Evolutionary conservation across 176 grass and related monocot genomes (phyloP), one percentile per base, ranked within the genome.

Genomic region (Aechmea fasciata): DNA sequence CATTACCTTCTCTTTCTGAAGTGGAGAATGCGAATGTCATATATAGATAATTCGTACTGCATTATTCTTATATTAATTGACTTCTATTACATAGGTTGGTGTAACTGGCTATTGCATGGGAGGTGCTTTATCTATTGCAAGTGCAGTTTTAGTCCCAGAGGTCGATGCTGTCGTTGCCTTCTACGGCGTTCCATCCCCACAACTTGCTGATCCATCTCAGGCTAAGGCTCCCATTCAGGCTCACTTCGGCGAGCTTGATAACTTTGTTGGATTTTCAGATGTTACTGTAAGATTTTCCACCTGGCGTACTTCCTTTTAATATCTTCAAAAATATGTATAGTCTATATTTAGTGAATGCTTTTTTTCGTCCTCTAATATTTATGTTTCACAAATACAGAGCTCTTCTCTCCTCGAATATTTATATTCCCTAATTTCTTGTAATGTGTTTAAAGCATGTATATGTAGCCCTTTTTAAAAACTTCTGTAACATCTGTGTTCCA

Each of bases 61-160:
- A 55, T 55, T 55, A n/a, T 61, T 22, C 9, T 18, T 7, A 18
- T 9, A 15, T 57, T 52, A 0, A 3, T 26, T 71, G 26, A 18
- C 5, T 52, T 65, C 15, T 50, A 29, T 66, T 63, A 55, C 62
- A 18, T 57, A 97, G 94, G 89, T 88, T 83, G 89, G 94, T 90
- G 94, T 97, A 14, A 92, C 87, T 71, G 89, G 94, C 52, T 97
- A 83, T 75, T 92, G 89, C 77, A 85, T 97, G 89, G 89, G 89
- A 64, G 94, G 94, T 24, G 94, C 94, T 65, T 75, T 97, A 64
- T 82, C 94, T 14, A 87, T 97, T 79, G 89, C 94, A 81, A 93
- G 82, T 79, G 89, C 71, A 81, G 89, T 90, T 79, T 69, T 92
- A 81, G 75, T 93, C 75, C 94, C 87, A 73, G 81, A 93, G 74